Base-by-base conservation (phyloP, 2,329 filamentous ascomycete genomes). In the Beauveria pseudobassiana region DNA sequence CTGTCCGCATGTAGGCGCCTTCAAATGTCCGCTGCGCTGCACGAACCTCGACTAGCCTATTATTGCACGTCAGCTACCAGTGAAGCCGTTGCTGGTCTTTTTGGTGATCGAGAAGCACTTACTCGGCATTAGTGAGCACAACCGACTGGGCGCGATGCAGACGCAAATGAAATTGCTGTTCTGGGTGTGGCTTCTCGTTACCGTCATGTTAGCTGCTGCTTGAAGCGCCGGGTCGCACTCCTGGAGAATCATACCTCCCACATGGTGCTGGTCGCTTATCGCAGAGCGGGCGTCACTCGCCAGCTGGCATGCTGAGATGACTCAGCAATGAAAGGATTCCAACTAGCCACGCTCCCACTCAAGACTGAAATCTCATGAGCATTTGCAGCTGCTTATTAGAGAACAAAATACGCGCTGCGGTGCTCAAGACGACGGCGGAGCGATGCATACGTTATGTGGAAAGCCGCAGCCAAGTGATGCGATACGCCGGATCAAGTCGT, bases 21-120 rank as follows among this genome's bases (percentile, higher is more conserved):
- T 99, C 95, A 69, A 98, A 99, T 2, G 95, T 99, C 60, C 95
- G 86, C 73, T 99, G 95, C 12, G 93, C 91, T 14, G 95, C 95
- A 65, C 95, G 90, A 67, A 98, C 89, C 76, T 98, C 95, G 65
- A 97, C 90, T 49, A 99, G 87, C 75, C 83, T 86, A 63, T 34
- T 49, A 58, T 28, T 2, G 28, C 5, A 38, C 12, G 45, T 54
- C 20, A 53, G 22, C 34, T 14, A 45, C 18, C 38, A 5, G 42
- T 58, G 9, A 42, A 46, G 34, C 20, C 18, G n/a, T 16, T 40
- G n/a, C 9, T 22, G 5, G 38, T 18, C 3, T 48, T 38, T 51
- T 20, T 8, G 3, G 22, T 30, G 6, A 12, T 10, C 28, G 38
- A 20, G 6, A 4, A 10, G 38, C 30, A 73, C 78, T 72, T 72